A percentile compares a stretch with the other conserved stretches of the same genome.
These are phyloP conservation scores for Asterochloris erici DNA, from an alignment of 139 green algal species.

Conservation along the genomic window DNA sequence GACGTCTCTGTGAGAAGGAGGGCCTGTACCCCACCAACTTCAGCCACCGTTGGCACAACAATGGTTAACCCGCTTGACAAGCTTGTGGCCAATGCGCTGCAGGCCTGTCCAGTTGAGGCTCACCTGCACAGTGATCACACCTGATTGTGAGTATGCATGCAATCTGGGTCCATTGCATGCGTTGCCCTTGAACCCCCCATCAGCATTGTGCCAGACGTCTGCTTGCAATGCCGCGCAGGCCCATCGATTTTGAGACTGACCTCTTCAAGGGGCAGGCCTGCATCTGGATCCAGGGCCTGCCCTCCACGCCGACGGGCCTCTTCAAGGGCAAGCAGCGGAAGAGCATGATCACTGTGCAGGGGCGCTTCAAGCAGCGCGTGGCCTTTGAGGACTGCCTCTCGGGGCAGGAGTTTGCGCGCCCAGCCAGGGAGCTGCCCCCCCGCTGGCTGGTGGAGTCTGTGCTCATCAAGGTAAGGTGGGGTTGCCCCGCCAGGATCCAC, in stretches of 20 bases:
- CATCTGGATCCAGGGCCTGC: constrained; percentile 38
- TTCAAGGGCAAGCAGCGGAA: constrained; percentile 41
- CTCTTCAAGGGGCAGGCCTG: constrained; percentile 36
- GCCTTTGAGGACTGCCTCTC: constrained; percentile 40
- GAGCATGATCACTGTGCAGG: constrained; percentile 36
- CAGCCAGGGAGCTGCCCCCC: constrained; percentile 42
- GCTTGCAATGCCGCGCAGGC: neutral
- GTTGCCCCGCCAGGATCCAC: too few species aligned
- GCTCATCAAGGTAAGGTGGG: constrained; percentile 26
- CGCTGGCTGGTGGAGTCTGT: constrained; percentile 57
- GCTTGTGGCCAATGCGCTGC: too few species aligned
- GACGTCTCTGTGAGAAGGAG: too few species aligned
- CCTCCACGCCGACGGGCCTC: constrained; percentile 21
- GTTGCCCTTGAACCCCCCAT: neutral
- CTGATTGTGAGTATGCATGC: too few species aligned
- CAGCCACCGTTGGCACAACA: too few species aligned
- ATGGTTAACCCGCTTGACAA: too few species aligned
- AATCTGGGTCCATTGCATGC: too few species aligned
- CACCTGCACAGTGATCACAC: too few species aligned
- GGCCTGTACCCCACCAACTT: too few species aligned
- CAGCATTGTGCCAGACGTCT: neutral
- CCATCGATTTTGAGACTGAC: constrained; percentile 45
- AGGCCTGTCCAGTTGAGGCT: too few species aligned
- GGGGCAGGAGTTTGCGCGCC: constrained; percentile 47
- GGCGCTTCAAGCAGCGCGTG: constrained; percentile 47